Conservation (phyloP, 2,329 filamentous ascomycete genomes). For the Clonostachys sp. region DNA sequence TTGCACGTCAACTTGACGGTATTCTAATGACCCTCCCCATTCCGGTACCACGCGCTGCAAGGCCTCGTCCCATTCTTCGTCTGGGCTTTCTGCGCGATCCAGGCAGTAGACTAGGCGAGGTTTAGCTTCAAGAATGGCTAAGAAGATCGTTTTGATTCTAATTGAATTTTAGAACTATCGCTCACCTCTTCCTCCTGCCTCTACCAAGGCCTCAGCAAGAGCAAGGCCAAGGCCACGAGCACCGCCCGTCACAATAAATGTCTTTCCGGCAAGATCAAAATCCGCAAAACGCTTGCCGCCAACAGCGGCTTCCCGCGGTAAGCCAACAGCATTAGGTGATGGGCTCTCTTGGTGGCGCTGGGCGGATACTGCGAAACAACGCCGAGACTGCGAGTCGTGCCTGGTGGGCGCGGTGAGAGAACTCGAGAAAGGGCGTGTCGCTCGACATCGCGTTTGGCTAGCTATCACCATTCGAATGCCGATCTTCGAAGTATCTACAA, state of each 20-base stretch:
- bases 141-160: background rate
- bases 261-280: slow-evolving; percentile 64
- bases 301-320: slow-evolving; percentile 10
- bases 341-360: too few species aligned
- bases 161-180: too few species aligned
- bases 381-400: too few species aligned
- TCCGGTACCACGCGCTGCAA: slow-evolving; percentile 57
- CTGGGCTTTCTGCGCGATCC: slow-evolving; percentile 44
- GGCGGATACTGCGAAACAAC: too few species aligned
- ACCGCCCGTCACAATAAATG: slow-evolving; percentile 67
- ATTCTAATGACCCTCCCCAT: slow-evolving; percentile 60
- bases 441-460: too few species aligned
- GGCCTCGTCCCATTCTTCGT: slow-evolving; percentile 55
- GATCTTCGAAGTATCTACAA: too few species aligned
- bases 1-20: slow-evolving; percentile 64
- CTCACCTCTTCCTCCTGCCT: slow-evolving; percentile 65
- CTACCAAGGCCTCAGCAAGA: slow-evolving; percentile 67
- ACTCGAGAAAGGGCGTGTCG: too few species aligned
- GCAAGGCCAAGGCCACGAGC: slow-evolving; percentile 70
- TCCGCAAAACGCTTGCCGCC: slow-evolving; percentile 49
- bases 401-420: too few species aligned
- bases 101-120: slow-evolving; percentile 46
- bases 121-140: background rate
- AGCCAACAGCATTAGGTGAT: background rate
- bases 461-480: too few species aligned